Evolutionary conservation across 805 yeast genomes (phyloP).

Genomic region (Pichia rugopelliculosa): DNA sequence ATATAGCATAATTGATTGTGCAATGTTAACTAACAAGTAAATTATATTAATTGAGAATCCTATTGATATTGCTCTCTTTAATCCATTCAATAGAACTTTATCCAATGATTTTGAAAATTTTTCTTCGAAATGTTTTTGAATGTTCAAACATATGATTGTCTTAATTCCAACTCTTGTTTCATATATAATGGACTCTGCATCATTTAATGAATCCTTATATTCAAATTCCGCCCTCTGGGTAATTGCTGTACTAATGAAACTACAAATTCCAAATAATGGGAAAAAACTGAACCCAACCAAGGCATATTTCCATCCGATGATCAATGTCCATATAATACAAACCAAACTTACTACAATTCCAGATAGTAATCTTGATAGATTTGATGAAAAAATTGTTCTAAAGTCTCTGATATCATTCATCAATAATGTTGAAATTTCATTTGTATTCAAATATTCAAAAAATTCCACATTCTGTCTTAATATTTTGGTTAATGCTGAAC

Average conservation of each 20-base stretch:
- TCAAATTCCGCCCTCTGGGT: constrained; percentile 45
- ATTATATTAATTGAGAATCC: constrained; percentile 64
- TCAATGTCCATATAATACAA: constrained; percentile 74
- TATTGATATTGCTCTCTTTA: constrained; percentile 46
- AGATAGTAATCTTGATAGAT: constrained; percentile 47
- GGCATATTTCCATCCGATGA: constrained; percentile 79
- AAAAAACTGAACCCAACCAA: constrained; percentile 73
- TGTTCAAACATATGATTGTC: constrained; percentile 53
- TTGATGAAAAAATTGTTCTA: constrained; percentile 55
- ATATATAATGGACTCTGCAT: constrained; percentile 42
- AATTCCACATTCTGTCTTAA: constrained; percentile 46
- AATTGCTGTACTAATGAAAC: constrained; percentile 20
- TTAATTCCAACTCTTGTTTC: constrained; percentile 54
- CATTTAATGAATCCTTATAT: constrained; percentile 51
- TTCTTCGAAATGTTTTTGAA: constrained; percentile 40
- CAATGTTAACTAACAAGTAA: constrained; percentile 44
- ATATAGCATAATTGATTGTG: constrained; percentile 69
- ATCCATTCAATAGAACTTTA: constrained; percentile 34
- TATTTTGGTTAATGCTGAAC: constrained; percentile 39
- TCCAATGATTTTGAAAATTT: constrained; percentile 30
- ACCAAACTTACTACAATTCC: constrained; percentile 45
- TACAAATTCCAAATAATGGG: constrained; percentile 51
- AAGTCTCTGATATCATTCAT: constrained; percentile 80
- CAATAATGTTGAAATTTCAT: constrained; percentile 56
- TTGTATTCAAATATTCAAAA: constrained; percentile 39